Percentiles rank a stretch among this genome's conserved stretches.
Conservation (phyloP, 495 filamentous ascomycete genomes). For the Neurospora hispaniola region DNA sequence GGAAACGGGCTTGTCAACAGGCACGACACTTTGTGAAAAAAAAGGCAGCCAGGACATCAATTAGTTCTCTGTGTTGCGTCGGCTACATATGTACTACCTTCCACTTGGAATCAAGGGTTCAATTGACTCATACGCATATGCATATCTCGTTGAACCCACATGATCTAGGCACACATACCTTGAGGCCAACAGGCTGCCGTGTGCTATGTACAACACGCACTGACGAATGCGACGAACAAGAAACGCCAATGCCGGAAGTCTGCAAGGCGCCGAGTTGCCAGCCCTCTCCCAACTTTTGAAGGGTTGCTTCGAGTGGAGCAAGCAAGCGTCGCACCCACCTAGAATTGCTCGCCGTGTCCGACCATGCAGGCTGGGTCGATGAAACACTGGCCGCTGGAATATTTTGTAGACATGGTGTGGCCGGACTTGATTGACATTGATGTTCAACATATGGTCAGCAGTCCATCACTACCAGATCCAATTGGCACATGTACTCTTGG, state of each 20-base stretch:
- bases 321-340: neutral
- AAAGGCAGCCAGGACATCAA: neutral
- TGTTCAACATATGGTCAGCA: neutral
- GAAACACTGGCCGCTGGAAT: conserved; percentile 5
- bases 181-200: neutral
- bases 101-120: neutral
- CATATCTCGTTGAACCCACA: neutral
- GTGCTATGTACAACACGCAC: neutral
- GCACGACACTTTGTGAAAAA: too few relatives aligned
- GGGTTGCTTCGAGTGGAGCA: neutral
- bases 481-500: neutral
- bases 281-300: neutral
- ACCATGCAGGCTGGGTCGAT: conserved; percentile 17
- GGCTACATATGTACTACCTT: neutral
- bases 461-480: neutral
- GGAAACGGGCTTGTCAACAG: neutral
- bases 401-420: conserved; percentile 12
- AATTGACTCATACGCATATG: neutral
- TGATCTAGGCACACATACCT: neutral
- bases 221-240: neutral
- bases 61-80: neutral
- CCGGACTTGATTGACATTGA: too few relatives aligned
- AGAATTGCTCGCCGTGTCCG: conserved; percentile 22
- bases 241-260: neutral
- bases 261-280: neutral